Base-by-base conservation (phyloP, 805 yeast species). In the Schizosaccharomyces japonicus region DNA sequence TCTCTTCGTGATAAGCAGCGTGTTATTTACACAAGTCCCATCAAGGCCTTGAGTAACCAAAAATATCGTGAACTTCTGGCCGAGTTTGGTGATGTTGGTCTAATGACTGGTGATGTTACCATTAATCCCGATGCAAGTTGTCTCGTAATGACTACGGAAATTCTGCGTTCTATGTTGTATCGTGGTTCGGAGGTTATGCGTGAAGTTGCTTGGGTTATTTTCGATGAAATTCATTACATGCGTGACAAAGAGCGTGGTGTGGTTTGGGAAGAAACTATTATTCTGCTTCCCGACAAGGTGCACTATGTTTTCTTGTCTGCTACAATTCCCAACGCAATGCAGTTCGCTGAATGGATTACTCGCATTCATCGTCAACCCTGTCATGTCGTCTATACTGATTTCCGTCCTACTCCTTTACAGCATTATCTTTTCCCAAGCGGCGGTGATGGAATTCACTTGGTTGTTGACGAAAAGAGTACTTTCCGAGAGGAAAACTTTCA, bases 191-290 rank as follows among this genome's bases (percentile, higher is more conserved):
- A 90, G 61, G 78, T 92, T 44, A 85, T 90, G 87, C 73, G 99
- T 62, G 99, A 90, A 68, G 96, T 90, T 39, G 95, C 95, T 0
- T 90, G 95, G 94, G 98, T 90, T 47, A 76, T 90, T 34, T 90
- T 90, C 54, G 99, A 90, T 63, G 99, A 90, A 61, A 95, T 90
- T 44, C 99, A 90, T 65, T 90, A 90, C 63, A 90, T 90, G 92
- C 77, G 95, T 65, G 99, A 90, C 61, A 79, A 83, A 56, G 90
- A 84, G 54, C 76, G 99, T 65, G 99, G 99, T 61, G 99, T 90
- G 48, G 98, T 90, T 31, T 90, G 99, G 99, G 99, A 90, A 65
- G 99, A 90, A 63, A 87, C 96, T 13, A 87, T 90, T 53, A 90
- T 90, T 50, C 66, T 90, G 59, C 68, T 90, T 39, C 99, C 99